phyloP scores from a whole-genome alignment of 2,329 filamentous ascomycete genomes.

The Neospermospora avenae region DNA sequence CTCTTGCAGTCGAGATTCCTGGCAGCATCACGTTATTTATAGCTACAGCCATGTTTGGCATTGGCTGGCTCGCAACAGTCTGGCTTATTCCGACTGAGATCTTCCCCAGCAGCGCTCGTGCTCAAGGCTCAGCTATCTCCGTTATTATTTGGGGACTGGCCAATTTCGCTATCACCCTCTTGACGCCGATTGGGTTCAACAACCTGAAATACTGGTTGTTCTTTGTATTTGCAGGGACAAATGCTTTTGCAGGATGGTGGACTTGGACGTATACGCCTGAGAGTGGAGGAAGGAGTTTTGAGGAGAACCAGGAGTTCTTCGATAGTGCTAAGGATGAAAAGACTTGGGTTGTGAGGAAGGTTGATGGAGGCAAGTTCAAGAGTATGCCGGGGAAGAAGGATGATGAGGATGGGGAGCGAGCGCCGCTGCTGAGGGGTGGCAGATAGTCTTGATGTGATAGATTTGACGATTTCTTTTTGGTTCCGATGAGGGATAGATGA shows the following conservation, averaged over 20 bases:
- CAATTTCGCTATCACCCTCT: slow-evolving; percentile 43
- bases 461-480: too few relatives aligned
- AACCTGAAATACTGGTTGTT: slow-evolving; percentile 56
- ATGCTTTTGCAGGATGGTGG: slow-evolving; percentile 47
- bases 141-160: slow-evolving; percentile 61
- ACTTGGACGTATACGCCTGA: slow-evolving; percentile 54
- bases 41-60: slow-evolving; percentile 58
- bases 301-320: slow-evolving; percentile 48
- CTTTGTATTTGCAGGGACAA: slow-evolving; percentile 53
- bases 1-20: slow-evolving; percentile 45
- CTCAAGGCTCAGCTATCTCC: slow-evolving; percentile 63
- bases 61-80: slow-evolving; percentile 56
- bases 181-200: slow-evolving; percentile 61
- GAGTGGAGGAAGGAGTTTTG: slow-evolving; percentile 53
- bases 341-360: slow-evolving; percentile 51
- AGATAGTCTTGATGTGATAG: background rate
- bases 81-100: slow-evolving; percentile 59
- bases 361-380: slow-evolving; percentile 48
- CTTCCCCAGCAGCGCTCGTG: slow-evolving; percentile 57
- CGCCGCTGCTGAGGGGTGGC: slow-evolving; percentile 19
- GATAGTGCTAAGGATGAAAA: slow-evolving; percentile 46
- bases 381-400: slow-evolving; percentile 23
- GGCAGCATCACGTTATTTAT: slow-evolving; percentile 52
- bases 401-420: slow-evolving; percentile 15
- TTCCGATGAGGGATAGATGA: too few relatives aligned